A percentile compares a stretch with the other conserved stretches of the same genome.
phyloP scores from a whole-genome alignment of 495 filamentous ascomycete species.

The Diplogelasinospora grovesii region DNA sequence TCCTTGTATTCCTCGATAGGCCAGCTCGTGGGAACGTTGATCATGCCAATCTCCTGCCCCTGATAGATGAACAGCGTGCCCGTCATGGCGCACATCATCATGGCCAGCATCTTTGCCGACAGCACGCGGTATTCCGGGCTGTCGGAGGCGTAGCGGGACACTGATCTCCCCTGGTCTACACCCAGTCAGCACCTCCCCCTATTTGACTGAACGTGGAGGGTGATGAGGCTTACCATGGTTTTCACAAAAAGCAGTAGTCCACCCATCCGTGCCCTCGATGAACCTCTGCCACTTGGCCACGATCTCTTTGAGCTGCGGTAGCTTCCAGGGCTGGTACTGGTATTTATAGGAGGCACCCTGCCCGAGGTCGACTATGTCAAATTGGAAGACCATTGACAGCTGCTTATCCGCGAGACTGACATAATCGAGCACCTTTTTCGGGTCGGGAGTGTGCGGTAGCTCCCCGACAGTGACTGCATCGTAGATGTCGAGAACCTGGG shows the following conservation, averaged over 20 bases:
- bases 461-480: slow-evolving; percentile 67
- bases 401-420: slow-evolving; percentile 53
- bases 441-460: slow-evolving; percentile 56
- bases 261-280: slow-evolving; percentile 62
- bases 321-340: slow-evolving; percentile 34
- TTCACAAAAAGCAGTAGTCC: slow-evolving; percentile 67
- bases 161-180: slow-evolving; percentile 51
- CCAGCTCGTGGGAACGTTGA: slow-evolving; percentile 61
- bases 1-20: slow-evolving; percentile 64
- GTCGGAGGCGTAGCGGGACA: slow-evolving; percentile 50
- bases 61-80: slow-evolving; percentile 72
- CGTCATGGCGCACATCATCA: slow-evolving; percentile 41
- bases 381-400: slow-evolving; percentile 72
- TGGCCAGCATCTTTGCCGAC: slow-evolving; percentile 52
- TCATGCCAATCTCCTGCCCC: slow-evolving; percentile 72
- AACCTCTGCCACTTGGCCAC: slow-evolving; percentile 60
- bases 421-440: slow-evolving; percentile 51
- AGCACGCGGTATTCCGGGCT: slow-evolving; percentile 35
- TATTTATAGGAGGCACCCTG: slow-evolving; percentile 40
- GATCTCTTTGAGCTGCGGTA: slow-evolving; percentile 51
- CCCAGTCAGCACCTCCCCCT: no score
- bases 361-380: slow-evolving; percentile 59
- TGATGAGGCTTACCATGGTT: slow-evolving; percentile 52
- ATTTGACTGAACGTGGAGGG: no score
- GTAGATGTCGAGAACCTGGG: slow-evolving; percentile 57